Conservation (phyloP, 1,139 yeast species). For the Debaryomyces fabryi region DNA sequence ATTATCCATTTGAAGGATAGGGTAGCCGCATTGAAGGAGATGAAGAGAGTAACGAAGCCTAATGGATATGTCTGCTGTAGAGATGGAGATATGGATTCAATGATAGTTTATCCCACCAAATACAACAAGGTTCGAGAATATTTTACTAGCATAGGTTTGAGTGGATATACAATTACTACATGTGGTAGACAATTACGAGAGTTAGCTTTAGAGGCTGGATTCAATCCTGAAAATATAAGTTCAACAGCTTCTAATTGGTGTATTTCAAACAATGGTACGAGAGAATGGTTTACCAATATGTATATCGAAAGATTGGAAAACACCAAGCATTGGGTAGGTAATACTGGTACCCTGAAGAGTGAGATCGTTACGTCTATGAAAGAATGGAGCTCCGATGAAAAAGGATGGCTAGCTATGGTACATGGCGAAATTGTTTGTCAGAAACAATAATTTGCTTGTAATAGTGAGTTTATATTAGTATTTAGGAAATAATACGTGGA, state of each 20-base stretch:
- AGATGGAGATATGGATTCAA: conserved; percentile 31
- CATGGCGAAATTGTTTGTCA: conserved; percentile 23
- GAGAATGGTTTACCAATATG: conserved; percentile 14
- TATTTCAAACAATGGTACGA: conserved; percentile 10
- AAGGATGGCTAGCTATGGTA: conserved; percentile 14
- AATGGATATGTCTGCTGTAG: conserved; percentile 40
- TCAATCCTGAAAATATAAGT: conserved; percentile 13
- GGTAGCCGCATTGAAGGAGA: conserved; percentile 31
- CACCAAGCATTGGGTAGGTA: conserved; percentile 14
- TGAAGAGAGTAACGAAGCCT: conserved; percentile 38
- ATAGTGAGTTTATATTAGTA: neutral
- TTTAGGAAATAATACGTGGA: neutral
- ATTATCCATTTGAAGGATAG: conserved; percentile 40
- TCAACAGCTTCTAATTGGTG: conserved; percentile 21
- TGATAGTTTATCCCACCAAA: conserved; percentile 23
- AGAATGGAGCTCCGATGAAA: conserved; percentile 19
- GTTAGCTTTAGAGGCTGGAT: conserved; percentile 25
- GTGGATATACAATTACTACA: conserved; percentile 17
- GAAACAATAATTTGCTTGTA: conserved; percentile 6
- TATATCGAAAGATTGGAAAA: conserved; percentile 16
- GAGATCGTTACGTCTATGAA: conserved; percentile 16
- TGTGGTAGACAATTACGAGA: conserved; percentile 22
- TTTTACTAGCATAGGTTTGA: conserved; percentile 11
- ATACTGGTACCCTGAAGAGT: conserved; percentile 12
- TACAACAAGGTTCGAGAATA: conserved; percentile 16